A percentile compares a stretch with the other conserved stretches of the same genome.
These are phyloP conservation scores for Magnaporthiopsis rhizophila DNA, from an alignment of 2,329 filamentous ascomycete species.

Conservation along the genomic window DNA sequence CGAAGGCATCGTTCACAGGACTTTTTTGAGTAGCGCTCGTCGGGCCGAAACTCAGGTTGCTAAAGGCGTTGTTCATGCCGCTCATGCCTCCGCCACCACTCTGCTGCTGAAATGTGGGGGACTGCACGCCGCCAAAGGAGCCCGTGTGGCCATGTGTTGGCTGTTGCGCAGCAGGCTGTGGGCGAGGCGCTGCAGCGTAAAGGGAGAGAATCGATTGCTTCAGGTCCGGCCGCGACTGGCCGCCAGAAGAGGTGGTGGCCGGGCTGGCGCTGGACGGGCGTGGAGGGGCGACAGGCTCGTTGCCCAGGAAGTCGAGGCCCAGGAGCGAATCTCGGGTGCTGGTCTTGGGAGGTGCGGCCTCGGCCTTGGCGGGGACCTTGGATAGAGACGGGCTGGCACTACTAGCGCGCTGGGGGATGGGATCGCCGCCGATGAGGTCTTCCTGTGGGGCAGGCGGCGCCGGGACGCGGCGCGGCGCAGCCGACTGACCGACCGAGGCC, in stretches of 20 bases:
- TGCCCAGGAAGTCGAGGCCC: slow-evolving; percentile 86
- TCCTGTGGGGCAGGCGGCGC: slow-evolving; percentile 41
- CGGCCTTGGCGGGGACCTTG: slow-evolving; percentile 51
- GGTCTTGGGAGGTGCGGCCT: slow-evolving; percentile 60
- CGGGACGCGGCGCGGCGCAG: slow-evolving; percentile 21
- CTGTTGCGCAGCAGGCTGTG: slow-evolving; percentile 50
- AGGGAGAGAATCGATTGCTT: slow-evolving; percentile 97
- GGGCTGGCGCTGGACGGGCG: slow-evolving; percentile 76
- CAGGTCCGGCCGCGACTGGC: slow-evolving; percentile 77
- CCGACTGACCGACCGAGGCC: slow-evolving; percentile 41
- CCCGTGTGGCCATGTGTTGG: slow-evolving; percentile 48
- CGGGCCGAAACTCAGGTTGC: slow-evolving; percentile 30
- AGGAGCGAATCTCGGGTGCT: slow-evolving; percentile 82
- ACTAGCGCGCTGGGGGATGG: slow-evolving; percentile 61
- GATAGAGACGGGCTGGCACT: slow-evolving; percentile 60
- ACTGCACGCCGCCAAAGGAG: slow-evolving; percentile 58
- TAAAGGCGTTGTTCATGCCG: slow-evolving; percentile 75
- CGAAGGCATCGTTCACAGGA: slow-evolving; percentile 27
- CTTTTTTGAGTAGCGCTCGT: slow-evolving; percentile 32
- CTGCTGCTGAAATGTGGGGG: slow-evolving; percentile 20
- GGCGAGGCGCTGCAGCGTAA: slow-evolving; percentile 76
- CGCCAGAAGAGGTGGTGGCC: slow-evolving; percentile 39
- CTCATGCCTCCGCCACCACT: slow-evolving; percentile 32
- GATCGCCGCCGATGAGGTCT: slow-evolving; percentile 78
- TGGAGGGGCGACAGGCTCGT: slow-evolving; percentile 58